phyloP scores from a whole-genome alignment of 331 rosid genomes.

The Acacia pycnantha region DNA sequence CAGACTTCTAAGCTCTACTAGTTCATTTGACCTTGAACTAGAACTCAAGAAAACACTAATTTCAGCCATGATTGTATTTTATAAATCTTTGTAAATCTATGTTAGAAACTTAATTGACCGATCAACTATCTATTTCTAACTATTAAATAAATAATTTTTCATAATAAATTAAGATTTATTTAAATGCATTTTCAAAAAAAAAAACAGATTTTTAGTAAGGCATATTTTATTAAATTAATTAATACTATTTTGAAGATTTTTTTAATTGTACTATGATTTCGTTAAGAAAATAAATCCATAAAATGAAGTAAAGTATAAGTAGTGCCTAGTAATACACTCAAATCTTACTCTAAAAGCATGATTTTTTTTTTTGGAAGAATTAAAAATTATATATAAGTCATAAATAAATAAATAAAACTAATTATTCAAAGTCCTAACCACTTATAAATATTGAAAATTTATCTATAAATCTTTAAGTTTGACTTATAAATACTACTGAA shows the following conservation, averaged over 20 bases:
- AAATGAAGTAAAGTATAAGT: not conserved
- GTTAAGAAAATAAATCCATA: not conserved
- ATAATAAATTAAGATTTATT: not conserved
- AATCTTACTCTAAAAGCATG: not conserved
- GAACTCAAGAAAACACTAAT: not conserved
- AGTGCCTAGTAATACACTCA: not conserved
- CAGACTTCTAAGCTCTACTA: no score
- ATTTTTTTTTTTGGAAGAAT: no score
- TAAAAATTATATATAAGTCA: no score
- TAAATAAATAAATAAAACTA: not conserved
- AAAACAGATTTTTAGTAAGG: no score
- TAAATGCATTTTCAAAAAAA: not conserved
- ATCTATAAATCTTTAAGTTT: not conserved
- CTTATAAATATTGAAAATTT: not conserved
- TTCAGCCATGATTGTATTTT: not conserved
- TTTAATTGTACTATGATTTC: not conserved
- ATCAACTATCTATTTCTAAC: not conserved
- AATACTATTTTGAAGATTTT: not conserved
- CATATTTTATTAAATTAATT: not conserved
- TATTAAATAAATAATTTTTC: not conserved
- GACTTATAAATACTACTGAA: not conserved
- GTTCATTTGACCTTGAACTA: no score
- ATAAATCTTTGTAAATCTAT: no score
- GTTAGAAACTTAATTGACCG: not conserved
- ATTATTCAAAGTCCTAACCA: no score